Percentiles rank a stretch among this genome's conserved stretches.
Evolutionary conservation across 768 basidiomycete genomes (phyloP).

Genomic region (Boletellus sp.): DNA sequence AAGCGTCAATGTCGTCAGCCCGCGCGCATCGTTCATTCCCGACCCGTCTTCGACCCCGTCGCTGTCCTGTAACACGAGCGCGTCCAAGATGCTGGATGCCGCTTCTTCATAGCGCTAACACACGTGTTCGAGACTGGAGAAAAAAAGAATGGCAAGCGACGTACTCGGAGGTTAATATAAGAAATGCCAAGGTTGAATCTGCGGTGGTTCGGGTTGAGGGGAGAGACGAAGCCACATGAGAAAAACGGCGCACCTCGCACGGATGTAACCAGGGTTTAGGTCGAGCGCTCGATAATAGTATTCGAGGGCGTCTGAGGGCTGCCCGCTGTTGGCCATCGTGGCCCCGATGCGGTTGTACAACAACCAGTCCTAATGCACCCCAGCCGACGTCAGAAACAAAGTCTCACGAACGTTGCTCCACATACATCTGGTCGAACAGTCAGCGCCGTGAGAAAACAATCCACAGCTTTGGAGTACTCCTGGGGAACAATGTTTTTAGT

Average conservation of each 20-base stretch:
- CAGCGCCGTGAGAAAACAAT: conserved; percentile 90
- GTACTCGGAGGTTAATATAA: conserved; percentile 79
- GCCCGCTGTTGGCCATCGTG: conserved; percentile 87
- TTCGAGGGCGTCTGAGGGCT: conserved; percentile 73
- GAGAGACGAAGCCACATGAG: neutral
- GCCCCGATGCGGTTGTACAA: conserved; percentile 93
- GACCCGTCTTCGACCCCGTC: conserved; percentile 60
- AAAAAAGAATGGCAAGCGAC: conserved; percentile 16
- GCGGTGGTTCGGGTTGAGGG: neutral
- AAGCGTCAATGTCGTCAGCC: conserved; percentile 70
- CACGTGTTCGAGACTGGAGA: neutral
- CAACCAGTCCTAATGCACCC: conserved; percentile 71
- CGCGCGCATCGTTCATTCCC: conserved; percentile 50
- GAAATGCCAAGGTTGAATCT: conserved; percentile 95
- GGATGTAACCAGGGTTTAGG: conserved; percentile 85
- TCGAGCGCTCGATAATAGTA: conserved; percentile 87
- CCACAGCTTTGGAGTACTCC: conserved; percentile 90
- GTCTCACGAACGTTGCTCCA: neutral
- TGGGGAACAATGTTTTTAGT: conserved; percentile 26
- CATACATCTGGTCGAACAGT: conserved; percentile 80
- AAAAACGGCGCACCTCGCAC: conserved; percentile 59
- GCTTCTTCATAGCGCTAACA: conserved; percentile 80
- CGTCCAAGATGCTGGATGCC: conserved; percentile 82
- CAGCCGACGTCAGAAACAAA: conserved; percentile 1
- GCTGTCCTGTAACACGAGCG: conserved; percentile 82